Percentiles rank a stretch among this genome's conserved stretches.
These are phyloP conservation scores for Pilasporangium apinafurcum DNA, from an alignment of 352 stramenopile species.

Conservation along the genomic window DNA sequence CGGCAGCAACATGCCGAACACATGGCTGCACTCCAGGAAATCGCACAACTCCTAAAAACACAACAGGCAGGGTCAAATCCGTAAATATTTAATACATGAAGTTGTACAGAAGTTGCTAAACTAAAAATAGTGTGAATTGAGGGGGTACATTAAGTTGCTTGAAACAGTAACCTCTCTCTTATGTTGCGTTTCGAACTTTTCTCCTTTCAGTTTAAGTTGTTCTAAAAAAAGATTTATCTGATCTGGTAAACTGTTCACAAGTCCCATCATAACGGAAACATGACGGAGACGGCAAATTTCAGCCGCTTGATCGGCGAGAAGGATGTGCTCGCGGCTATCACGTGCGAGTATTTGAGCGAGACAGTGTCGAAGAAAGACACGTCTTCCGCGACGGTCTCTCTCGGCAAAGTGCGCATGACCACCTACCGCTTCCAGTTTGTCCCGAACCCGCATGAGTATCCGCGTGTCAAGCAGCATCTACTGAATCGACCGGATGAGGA, in stretches of 20 bases:
- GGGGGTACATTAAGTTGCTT: too few species aligned
- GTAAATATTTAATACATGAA: neutral
- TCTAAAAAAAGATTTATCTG: neutral
- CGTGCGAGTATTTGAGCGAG: conserved; percentile 70
- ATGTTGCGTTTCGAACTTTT: too few species aligned
- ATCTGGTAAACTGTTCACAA: too few species aligned
- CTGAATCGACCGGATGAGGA: conserved; percentile 50
- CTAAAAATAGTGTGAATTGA: neutral
- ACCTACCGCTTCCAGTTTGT: conserved; percentile 83
- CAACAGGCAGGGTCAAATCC: neutral
- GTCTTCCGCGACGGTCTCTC: conserved; percentile 45
- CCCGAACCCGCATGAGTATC: conserved; percentile 51
- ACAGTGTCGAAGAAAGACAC: conserved; percentile 50
- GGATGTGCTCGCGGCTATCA: conserved; percentile 69
- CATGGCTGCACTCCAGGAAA: conserved; percentile 39
- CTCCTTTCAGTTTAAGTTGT: too few species aligned
- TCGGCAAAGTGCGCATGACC: conserved; percentile 76
- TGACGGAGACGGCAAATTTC: conserved; percentile 14
- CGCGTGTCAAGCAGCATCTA: conserved; percentile 40
- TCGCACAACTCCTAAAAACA: conserved; percentile 17
- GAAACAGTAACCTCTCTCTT: too few species aligned
- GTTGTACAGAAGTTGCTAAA: neutral
- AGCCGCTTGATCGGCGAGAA: conserved; percentile 62
- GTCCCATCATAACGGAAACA: too few species aligned
- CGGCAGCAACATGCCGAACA: conserved; percentile 49